Percentiles rank a stretch among this genome's conserved stretches.
Conservation (phyloP, 306 rosid genomes). For the Castanea crenata region DNA sequence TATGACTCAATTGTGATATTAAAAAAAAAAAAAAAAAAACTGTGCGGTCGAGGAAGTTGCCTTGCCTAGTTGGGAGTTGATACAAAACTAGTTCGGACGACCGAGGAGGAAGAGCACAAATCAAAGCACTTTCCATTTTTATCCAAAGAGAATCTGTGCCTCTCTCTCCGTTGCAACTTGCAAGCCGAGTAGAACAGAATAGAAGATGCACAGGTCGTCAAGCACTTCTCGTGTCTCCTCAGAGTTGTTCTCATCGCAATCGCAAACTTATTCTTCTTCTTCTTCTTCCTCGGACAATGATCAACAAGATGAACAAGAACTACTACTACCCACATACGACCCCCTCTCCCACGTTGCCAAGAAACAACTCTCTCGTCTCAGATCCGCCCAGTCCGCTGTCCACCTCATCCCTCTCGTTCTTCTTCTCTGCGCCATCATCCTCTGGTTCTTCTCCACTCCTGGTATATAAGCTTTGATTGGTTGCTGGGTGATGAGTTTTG, state of each 20-base stretch:
- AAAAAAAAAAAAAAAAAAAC: no score
- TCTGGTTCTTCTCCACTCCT: constrained; percentile 81
- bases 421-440: constrained; percentile 72
- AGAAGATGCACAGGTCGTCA: constrained; percentile 44
- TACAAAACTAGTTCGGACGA: no score
- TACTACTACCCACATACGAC: constrained; percentile 63
- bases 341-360: constrained; percentile 72
- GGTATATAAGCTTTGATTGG: constrained; percentile 10
- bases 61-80: no score
- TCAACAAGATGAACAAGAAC: constrained; percentile 5
- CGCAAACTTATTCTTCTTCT: neutral
- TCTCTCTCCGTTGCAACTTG: neutral
- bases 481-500: no score
- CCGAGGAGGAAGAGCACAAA: no score
- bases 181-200: neutral
- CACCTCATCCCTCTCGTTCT: constrained; percentile 82
- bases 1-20: no score
- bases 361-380: constrained; percentile 55
- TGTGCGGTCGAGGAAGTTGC: no score
- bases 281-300: constrained; percentile 23
- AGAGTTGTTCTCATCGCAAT: constrained; percentile 2
- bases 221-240: constrained; percentile 24
- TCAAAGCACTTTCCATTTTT: neutral
- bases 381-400: constrained; percentile 59
- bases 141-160: neutral